These are phyloP conservation scores for Excoecaria agallocha DNA, from an alignment of 345 rosid species.

Conservation along the genomic window DNA sequence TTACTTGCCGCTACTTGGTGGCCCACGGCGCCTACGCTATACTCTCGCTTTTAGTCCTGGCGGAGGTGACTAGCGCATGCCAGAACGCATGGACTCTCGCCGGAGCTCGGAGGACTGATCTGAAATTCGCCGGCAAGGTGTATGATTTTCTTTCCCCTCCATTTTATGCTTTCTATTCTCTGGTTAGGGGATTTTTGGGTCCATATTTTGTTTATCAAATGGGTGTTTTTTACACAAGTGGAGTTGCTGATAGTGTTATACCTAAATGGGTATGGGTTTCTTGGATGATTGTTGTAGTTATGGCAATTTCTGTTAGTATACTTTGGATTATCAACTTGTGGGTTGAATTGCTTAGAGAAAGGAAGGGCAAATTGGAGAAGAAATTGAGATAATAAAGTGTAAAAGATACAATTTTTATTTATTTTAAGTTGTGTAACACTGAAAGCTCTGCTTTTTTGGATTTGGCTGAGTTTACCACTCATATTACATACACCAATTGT, in stretches of 20 bases:
- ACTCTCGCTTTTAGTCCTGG: slow-evolving; percentile 59
- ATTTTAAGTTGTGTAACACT: not conserved
- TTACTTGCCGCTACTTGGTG: slow-evolving; percentile 70
- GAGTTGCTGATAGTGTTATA: slow-evolving; percentile 49
- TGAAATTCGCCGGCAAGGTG: slow-evolving; percentile 45
- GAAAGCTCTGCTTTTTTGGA: not conserved
- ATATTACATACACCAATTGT: not conserved
- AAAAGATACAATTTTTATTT: not conserved
- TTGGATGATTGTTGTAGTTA: slow-evolving; percentile 64
- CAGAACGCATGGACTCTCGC: slow-evolving; percentile 93
- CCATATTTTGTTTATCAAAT: slow-evolving; percentile 62
- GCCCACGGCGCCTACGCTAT: slow-evolving; percentile 73
- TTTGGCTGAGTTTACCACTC: not conserved
- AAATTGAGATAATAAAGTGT: slow-evolving; percentile 32
- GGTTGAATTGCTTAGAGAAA: slow-evolving; percentile 57
- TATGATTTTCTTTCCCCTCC: slow-evolving; percentile 61
- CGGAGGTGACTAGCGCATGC: slow-evolving; percentile 86
- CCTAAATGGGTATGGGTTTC: slow-evolving; percentile 91
- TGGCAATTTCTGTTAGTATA: slow-evolving; percentile 71
- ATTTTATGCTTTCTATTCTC: slow-evolving; percentile 61
- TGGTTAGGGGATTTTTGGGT: slow-evolving; percentile 68
- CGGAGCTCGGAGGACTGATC: slow-evolving; percentile 47
- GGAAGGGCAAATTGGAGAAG: slow-evolving; percentile 38
- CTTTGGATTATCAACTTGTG: slow-evolving; percentile 82
- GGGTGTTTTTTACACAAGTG: slow-evolving; percentile 51